Conservation (phyloP, 2,329 filamentous ascomycete species). For the Fusarium veterinarium region DNA sequence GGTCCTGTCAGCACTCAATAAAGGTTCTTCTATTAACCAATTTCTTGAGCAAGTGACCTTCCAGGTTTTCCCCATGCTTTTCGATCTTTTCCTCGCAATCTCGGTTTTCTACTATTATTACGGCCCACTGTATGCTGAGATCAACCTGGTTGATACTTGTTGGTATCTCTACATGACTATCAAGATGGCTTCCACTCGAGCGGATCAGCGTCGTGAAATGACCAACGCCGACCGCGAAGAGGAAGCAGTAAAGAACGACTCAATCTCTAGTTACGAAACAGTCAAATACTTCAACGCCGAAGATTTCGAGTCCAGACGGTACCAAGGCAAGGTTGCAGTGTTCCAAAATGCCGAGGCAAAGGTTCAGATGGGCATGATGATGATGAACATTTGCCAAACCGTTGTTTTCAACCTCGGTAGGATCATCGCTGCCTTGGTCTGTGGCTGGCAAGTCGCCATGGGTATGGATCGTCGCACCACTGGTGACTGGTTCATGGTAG, state of each 20-base stretch:
- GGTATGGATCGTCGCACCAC: slow-evolving; percentile 72
- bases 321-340: slow-evolving; percentile 74
- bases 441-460: slow-evolving; percentile 79
- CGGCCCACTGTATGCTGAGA: slow-evolving; percentile 83
- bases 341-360: slow-evolving; percentile 82
- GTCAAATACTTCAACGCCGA: slow-evolving; percentile 93
- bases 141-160: slow-evolving; percentile 91
- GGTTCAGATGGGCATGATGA: slow-evolving; percentile 79
- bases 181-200: slow-evolving; percentile 92
- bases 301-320: slow-evolving; percentile 80
- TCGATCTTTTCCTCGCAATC: slow-evolving; percentile 89
- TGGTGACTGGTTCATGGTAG: slow-evolving; percentile 77
- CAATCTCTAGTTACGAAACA: slow-evolving; percentile 97
- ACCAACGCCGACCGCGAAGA: slow-evolving; percentile 95
- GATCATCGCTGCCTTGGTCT: slow-evolving; percentile 76
- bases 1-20: slow-evolving; percentile 93
- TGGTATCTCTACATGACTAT: slow-evolving; percentile 97
- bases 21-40: slow-evolving; percentile 94
- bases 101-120: slow-evolving; percentile 73
- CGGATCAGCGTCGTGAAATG: slow-evolving; percentile 91
- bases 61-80: slow-evolving; percentile 92
- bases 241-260: slow-evolving; percentile 98
- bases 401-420: slow-evolving; percentile 83
- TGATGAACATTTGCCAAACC: slow-evolving; percentile 85
- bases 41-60: slow-evolving; percentile 98